Percentiles rank a stretch among this genome's conserved stretches.
These are phyloP conservation scores for Lasiosphaeriaceae sp. DNA, from an alignment of 495 filamentous ascomycete species.

Conservation along the genomic window DNA sequence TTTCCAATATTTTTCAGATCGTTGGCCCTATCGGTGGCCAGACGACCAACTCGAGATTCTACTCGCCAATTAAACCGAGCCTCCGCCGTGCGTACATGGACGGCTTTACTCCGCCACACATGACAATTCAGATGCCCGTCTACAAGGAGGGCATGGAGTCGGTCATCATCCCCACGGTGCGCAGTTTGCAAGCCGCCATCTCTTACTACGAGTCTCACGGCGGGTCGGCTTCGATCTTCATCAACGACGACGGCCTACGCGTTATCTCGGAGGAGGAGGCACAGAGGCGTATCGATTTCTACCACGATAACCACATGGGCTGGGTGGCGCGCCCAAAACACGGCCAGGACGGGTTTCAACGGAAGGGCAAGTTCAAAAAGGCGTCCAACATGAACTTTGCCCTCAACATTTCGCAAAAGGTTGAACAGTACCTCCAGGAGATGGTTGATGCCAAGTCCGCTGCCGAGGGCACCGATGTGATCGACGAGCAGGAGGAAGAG, in stretches of 20 bases:
- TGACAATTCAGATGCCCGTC: slow-evolving; percentile 64
- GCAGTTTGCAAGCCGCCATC: slow-evolving; percentile 61
- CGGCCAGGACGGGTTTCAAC: slow-evolving; percentile 53
- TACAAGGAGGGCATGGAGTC: slow-evolving; percentile 62
- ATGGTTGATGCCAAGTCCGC: slow-evolving; percentile 24
- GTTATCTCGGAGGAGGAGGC: slow-evolving; percentile 57
- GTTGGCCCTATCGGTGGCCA: slow-evolving; percentile 65
- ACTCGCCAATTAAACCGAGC: slow-evolving; percentile 59
- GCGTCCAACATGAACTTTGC: slow-evolving; percentile 78
- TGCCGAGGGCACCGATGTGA: slow-evolving; percentile 47
- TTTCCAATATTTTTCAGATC: slow-evolving; percentile 64
- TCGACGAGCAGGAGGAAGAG: slow-evolving; percentile 62
- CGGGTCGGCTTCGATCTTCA: slow-evolving; percentile 68
- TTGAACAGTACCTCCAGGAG: slow-evolving; percentile 60
- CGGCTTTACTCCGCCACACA: slow-evolving; percentile 46
- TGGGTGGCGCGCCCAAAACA: slow-evolving; percentile 64
- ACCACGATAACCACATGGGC: slow-evolving; percentile 64
- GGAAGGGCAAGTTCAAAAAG: slow-evolving; percentile 63
- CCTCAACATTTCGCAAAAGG: slow-evolving; percentile 62
- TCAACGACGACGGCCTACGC: slow-evolving; percentile 72
- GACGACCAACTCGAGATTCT: slow-evolving; percentile 65
- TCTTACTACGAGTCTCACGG: slow-evolving; percentile 71
- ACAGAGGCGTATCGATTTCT: slow-evolving; percentile 56
- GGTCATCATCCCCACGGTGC: slow-evolving; percentile 61
- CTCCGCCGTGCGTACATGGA: slow-evolving; percentile 41